Evolutionary conservation across 2,329 filamentous ascomycete genomes (phyloP), one percentile per base, ranked within the genome.

Genomic region (Raffaelea arxii): DNA sequence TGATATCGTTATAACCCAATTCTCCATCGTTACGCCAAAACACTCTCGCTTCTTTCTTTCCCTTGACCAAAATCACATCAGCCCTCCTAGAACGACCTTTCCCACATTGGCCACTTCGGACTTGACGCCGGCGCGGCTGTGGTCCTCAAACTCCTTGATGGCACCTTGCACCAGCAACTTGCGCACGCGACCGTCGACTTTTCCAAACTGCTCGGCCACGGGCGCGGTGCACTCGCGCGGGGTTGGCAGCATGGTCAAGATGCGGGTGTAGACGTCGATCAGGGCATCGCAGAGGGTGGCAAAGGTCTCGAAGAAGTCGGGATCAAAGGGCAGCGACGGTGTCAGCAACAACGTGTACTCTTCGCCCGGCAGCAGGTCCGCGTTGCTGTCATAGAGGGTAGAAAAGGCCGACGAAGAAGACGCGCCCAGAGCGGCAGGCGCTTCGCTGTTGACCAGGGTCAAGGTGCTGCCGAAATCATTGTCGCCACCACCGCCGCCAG

Each of bases 301-400:
- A 67, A 97, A 97, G 0, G 90, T 96, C 67, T 94, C 89, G 63
- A 91, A 92, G 59, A 95, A 98, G 65, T 98, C 92, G 0, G 92
- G 92, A 53, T 97, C 90, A 59, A 98, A 98, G 0, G 92, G 92
- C 41, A 98, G 68, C 16, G 82, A 84, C 0, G 92, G 92, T n/a
- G 91, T 97, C 19, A 96, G 74, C 2, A 98, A 73, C 61, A 91
- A 82, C 0, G 81, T 80, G 62, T 96, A 98, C 58, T 94, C 87
- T 59, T 94, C 89, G 32, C 89, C 88, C 0, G 85, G 83, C 1
- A 86, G 68, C 22, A 88, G 72, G 52, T 88, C 85, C 7, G 71
- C 75, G 57, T 74, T 78, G 51, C 73, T 77, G 43, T 72, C 74
- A 76, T 19, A 78, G 71, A 38, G 68, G 64, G 6, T 69, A 64